Evolutionary conservation across 2,329 filamentous ascomycete genomes (phyloP), one percentile per base, ranked within the genome.

Genomic region (Lasiodiplodia hormozganensis): DNA sequence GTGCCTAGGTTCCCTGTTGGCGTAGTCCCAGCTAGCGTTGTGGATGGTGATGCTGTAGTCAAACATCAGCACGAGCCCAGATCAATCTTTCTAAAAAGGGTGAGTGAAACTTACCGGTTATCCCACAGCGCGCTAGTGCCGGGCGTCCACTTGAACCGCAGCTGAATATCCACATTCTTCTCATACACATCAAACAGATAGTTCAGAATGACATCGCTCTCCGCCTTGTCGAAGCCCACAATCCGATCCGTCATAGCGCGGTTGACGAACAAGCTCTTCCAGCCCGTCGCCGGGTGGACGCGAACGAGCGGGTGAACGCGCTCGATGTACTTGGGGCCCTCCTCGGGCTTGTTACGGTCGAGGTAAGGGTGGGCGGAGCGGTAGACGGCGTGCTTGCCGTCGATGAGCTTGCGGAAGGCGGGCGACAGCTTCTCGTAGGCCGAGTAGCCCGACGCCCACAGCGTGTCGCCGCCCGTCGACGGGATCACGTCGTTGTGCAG

Each of bases 401-500:
- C 90, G 70, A 92, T 90, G 65, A 92, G 87, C 75, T 86, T 86
- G 51, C 90, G 88, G 80, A 93, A 92, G 2, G 82, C 86, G 0
- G 90, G 90, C 1, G 88, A 90, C 0, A 92, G 84, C 78, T 92
- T 92, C 77, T 92, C 89, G 72, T 93, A 93, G 0, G 90, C 90
- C 0, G 87, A 82, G 74, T 92, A 92, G 1, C 90, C 89, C 69
- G 85, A 88, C 0, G 90, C 88, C 90, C 90, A 93, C 0, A 92
- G 84, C 0, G 90, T 92, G 76, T 93, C 90, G 12, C 90, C 90
- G 1, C 90, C 90, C 0, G 88, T 75, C 0, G 82, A 83, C 0
- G 89, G 89, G 0, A 92, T 82, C 0, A 88, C 89, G 75, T 91
- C 89, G 67, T 91, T 91, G 79, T 91, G 89, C 6, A 92, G 81